Evolutionary conservation across 768 basidiomycete genomes (phyloP), one percentile per base, ranked within the genome.

Genomic region (Lentinula raphanica): DNA sequence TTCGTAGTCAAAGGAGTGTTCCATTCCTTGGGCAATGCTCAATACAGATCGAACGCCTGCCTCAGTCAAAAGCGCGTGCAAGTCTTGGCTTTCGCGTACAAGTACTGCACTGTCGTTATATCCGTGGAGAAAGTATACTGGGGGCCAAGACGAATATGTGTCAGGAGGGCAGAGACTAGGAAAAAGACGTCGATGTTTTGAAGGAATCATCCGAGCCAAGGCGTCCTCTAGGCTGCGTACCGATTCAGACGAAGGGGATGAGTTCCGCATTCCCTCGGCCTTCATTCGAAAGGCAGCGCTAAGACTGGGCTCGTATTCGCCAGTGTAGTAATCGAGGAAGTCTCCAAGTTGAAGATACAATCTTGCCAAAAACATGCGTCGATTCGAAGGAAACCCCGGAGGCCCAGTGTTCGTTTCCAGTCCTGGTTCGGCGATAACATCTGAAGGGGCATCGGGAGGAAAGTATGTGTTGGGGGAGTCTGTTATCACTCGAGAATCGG

Each of bases 381-480:
- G 81, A 62, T 85, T 84, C 1, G 82, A 79, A 3, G 86, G 85
- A 62, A 77, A 82, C 13, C 84, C 83, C 0, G 85, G 84, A 2
- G 51, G 51, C 17, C 51, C 51, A 28, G 8, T 39, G 17, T 53
- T 53, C 9, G 19, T 39, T 27, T 23, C 35, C 13, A 35, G 25
- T 15, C 51, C 51, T 25, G 51, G 51, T 23, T 13, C 39, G 25
- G 35, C 35, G 7, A 39, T 23, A 53, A 36, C 23, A 39, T 53
- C 51, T 9, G 56, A 11, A 5, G 56, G 45, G 8, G 44, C n/a
- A 27, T 57, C 45, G 17, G 56, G 45, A 29, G 56, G 32, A 39
- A 48, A 49, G 23, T 57, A 57, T n/a, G 56, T 49, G 31, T 46
- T 57, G 35, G 39, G 56, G 15, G 56, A 57, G 32, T 38, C 56